A percentile compares a stretch with the other conserved stretches of the same genome.
Conservation (phyloP, 2,329 filamentous ascomycete species). For the Madurella fahalii region DNA sequence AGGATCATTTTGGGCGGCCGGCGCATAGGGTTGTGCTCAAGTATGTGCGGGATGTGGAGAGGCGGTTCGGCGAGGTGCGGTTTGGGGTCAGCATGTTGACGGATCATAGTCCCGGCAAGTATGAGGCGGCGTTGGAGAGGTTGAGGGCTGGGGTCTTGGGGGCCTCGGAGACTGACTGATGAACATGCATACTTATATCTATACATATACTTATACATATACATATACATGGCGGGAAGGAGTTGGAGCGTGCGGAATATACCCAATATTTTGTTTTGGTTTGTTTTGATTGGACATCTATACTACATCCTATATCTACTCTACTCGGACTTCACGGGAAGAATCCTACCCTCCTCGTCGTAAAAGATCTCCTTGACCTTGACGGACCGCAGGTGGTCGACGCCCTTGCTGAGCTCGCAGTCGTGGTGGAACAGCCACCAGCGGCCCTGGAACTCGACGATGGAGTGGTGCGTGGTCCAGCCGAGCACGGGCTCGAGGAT, state of each 20-base stretch:
- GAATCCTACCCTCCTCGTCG: slow-evolving; percentile 60
- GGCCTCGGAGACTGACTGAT: no score
- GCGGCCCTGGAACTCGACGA: slow-evolving; percentile 66
- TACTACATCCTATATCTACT: not conserved
- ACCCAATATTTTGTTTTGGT: slow-evolving; percentile 2
- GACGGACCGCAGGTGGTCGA: slow-evolving; percentile 67
- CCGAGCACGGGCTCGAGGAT: slow-evolving; percentile 73
- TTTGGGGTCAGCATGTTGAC: slow-evolving; percentile 71
- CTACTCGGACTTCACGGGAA: slow-evolving; percentile 37
- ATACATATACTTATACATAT: no score
- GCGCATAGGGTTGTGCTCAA: slow-evolving; percentile 66
- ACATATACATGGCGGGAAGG: not conserved
- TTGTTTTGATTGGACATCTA: not conserved
- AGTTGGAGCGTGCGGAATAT: not conserved
- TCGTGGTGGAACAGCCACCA: slow-evolving; percentile 80
- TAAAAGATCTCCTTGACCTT: slow-evolving; percentile 75
- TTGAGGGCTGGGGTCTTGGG: slow-evolving; percentile 48
- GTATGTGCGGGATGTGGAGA: slow-evolving; percentile 68
- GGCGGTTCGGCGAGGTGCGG: slow-evolving; percentile 63
- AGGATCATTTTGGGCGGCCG: slow-evolving; percentile 39
- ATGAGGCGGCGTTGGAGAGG: slow-evolving; percentile 64
- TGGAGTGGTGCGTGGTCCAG: slow-evolving; percentile 79
- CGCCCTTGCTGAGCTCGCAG: slow-evolving; percentile 61
- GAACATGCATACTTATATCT: no score
- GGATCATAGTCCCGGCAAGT: slow-evolving; percentile 71